Percentiles rank a stretch among this genome's conserved stretches.
These are phyloP conservation scores for Crithidia mellificae DNA, from an alignment of 208 protist species.

Conservation along the genomic window DNA sequence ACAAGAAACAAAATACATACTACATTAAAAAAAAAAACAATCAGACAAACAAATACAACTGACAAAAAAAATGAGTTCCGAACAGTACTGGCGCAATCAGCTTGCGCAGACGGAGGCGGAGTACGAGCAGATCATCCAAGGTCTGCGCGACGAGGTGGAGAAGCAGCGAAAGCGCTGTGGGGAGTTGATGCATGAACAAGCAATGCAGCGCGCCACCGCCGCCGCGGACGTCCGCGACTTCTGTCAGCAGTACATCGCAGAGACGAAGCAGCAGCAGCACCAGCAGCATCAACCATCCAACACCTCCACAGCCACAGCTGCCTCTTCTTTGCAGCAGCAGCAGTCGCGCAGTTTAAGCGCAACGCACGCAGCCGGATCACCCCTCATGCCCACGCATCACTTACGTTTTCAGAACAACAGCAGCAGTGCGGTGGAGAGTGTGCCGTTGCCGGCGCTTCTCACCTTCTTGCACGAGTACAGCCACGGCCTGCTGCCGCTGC, in stretches of 20 bases:
- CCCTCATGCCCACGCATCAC: not conserved
- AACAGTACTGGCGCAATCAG: slow-evolving; percentile 64
- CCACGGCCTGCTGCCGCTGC: slow-evolving; percentile 63
- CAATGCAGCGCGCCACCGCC: slow-evolving; percentile 62
- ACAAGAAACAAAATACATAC: no score
- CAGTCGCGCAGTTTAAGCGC: not conserved
- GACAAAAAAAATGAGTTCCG: slow-evolving; percentile 46
- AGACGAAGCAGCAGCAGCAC: slow-evolving; percentile 25
- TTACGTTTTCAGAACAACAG: not conserved
- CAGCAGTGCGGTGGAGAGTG: slow-evolving; percentile 20
- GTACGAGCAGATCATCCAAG: slow-evolving; percentile 55
- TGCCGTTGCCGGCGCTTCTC: slow-evolving; percentile 56
- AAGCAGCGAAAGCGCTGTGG: slow-evolving; percentile 59
- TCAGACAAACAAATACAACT: no score
- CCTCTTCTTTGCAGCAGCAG: no score
- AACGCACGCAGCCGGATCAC: not conserved
- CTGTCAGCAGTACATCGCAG: slow-evolving; percentile 53
- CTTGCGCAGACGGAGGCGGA: slow-evolving; percentile 47
- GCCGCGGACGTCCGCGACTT: slow-evolving; percentile 74
- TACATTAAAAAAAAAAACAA: slow-evolving; percentile 1
- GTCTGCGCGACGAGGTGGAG: slow-evolving; percentile 73
- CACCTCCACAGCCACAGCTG: no score
- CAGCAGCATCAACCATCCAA: slow-evolving; percentile 1
- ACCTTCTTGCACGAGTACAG: slow-evolving; percentile 82
- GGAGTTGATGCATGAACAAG: slow-evolving; percentile 69